These are phyloP conservation scores for Podospora bellae-mahoneyi DNA, from an alignment of 495 filamentous ascomycete species.

Conservation along the genomic window DNA sequence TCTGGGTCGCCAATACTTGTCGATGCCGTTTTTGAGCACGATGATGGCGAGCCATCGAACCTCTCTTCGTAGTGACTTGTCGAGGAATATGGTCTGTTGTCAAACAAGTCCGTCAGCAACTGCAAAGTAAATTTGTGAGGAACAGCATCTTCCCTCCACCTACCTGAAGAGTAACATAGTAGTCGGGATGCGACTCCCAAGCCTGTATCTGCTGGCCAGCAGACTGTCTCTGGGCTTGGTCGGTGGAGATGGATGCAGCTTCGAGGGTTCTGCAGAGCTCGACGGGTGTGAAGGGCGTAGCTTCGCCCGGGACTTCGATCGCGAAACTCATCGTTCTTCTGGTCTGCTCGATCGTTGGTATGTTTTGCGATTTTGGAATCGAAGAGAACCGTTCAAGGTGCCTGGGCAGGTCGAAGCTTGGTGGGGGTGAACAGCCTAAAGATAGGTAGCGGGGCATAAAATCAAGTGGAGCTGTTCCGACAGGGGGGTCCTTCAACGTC, in stretches of 20 bases:
- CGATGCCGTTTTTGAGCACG: conserved; percentile 91
- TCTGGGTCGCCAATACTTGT: conserved; percentile 84
- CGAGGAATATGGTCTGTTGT: conserved; percentile 68
- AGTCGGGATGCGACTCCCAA: conserved; percentile 77
- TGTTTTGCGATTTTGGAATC: conserved; percentile 3
- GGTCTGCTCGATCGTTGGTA: background rate
- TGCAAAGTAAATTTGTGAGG: conserved; percentile 6
- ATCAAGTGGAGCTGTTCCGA: conserved; percentile 55
- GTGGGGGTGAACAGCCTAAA: background rate
- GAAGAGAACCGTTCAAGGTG: conserved; percentile 1
- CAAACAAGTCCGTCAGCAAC: background rate
- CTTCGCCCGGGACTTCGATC: conserved; percentile 54
- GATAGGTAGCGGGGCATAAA: conserved; percentile 2
- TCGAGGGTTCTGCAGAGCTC: conserved; percentile 70
- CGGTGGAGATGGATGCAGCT: conserved; percentile 70
- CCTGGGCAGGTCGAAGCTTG: conserved; percentile 3
- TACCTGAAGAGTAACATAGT: conserved; percentile 78
- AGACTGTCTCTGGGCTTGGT: conserved; percentile 70
- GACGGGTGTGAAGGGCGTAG: conserved; percentile 53
- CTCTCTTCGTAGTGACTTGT: conserved; percentile 67
- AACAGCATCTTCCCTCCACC: conserved; percentile 13
- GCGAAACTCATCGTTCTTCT: conserved; percentile 46
- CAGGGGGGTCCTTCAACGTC: conserved; percentile 84
- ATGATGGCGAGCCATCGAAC: conserved; percentile 87
- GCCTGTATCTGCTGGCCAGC: conserved; percentile 77